phyloP scores from a whole-genome alignment of 495 filamentous ascomycete genomes.

The Bacidia rubella region DNA sequence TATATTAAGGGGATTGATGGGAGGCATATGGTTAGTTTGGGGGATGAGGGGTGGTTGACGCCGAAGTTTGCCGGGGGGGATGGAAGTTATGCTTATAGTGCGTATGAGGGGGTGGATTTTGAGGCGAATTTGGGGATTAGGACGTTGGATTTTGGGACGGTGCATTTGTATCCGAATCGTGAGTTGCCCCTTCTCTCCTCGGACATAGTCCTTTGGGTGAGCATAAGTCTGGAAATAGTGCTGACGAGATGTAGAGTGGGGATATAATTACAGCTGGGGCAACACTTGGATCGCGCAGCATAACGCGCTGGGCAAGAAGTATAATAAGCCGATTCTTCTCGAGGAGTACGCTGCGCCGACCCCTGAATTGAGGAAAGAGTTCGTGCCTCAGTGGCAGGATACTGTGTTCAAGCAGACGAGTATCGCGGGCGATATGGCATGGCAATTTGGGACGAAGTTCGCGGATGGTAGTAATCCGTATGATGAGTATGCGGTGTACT shows the following conservation, averaged over 20 bases:
- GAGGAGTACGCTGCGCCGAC: conserved; percentile 44
- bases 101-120: conserved; percentile 50
- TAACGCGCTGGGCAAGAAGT: conserved; percentile 37
- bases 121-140: conserved; percentile 41
- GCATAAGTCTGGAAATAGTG: not conserved
- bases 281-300: conserved; percentile 50
- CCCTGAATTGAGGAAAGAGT: conserved; percentile 4
- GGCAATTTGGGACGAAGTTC: conserved; percentile 42
- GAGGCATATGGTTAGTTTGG: conserved; percentile 51
- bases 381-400: conserved; percentile 46
- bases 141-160: conserved; percentile 52
- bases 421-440: conserved; percentile 46
- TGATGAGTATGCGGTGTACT: conserved; percentile 18
- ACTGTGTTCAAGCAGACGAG: conserved; percentile 36
- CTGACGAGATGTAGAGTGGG: conserved; percentile 23
- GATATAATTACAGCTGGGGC: conserved; percentile 30
- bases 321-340: conserved; percentile 52
- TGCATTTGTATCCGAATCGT: conserved; percentile 49
- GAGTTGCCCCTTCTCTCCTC: not conserved
- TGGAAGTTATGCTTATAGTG: conserved; percentile 45
- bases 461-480: conserved; percentile 10
- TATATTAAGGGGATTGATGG: conserved; percentile 54
- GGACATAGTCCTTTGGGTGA: too few relatives aligned
- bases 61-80: conserved; percentile 23
- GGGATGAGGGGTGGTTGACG: conserved; percentile 42